Evolutionary conservation across 805 yeast species (phyloP).

Genomic region (Isabelozyma heimii): DNA sequence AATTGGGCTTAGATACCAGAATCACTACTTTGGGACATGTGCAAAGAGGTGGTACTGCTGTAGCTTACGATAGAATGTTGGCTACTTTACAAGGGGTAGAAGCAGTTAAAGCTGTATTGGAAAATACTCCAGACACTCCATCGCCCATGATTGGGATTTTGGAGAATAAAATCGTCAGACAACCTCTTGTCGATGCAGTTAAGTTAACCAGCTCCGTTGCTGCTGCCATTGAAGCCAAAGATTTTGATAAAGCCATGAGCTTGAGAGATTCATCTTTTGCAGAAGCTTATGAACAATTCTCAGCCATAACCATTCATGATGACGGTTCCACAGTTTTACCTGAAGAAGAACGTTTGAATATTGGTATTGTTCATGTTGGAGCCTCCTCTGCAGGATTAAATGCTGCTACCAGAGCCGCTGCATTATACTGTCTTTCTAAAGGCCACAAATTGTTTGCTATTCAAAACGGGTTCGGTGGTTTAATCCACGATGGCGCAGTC

Average conservation of each 20-base stretch:
- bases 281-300: slow-evolving; percentile 61
- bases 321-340: slow-evolving; percentile 44
- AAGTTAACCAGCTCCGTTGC: slow-evolving; percentile 70
- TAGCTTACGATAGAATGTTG: slow-evolving; percentile 66
- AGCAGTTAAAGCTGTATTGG: slow-evolving; percentile 73
- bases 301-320: slow-evolving; percentile 47
- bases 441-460: slow-evolving; percentile 75
- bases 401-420: slow-evolving; percentile 73
- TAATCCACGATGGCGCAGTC: slow-evolving; percentile 61
- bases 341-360: slow-evolving; percentile 50
- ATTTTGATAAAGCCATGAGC: slow-evolving; percentile 67
- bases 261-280: slow-evolving; percentile 69
- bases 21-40: slow-evolving; percentile 78
- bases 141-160: slow-evolving; percentile 76
- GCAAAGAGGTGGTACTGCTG: slow-evolving; percentile 82
- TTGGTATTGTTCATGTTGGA: slow-evolving; percentile 74
- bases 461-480: slow-evolving; percentile 72
- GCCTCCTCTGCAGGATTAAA: slow-evolving; percentile 81
- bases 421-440: slow-evolving; percentile 68
- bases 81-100: slow-evolving; percentile 83
- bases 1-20: slow-evolving; percentile 72
- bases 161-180: slow-evolving; percentile 67
- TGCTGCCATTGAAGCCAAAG: slow-evolving; percentile 58
- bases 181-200: slow-evolving; percentile 73
- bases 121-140: slow-evolving; percentile 65